Base-by-base conservation (phyloP, 345 rosid species). In the Raphanus sativus region DNA sequence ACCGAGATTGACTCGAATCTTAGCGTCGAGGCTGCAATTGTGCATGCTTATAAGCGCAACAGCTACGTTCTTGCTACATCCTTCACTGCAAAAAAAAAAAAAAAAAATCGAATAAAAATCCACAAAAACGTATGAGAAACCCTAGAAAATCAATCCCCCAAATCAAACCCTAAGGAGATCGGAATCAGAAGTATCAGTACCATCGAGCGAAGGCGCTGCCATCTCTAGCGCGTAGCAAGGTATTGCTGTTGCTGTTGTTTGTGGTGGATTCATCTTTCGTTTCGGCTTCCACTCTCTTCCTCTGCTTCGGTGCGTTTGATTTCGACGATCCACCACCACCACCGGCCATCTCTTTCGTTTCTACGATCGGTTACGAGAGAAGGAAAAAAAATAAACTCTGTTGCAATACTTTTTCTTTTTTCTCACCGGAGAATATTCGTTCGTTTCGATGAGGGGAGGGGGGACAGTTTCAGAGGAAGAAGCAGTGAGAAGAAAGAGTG, bases 151-250 rank as follows among this genome's bases (percentile, higher is more conserved):
- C 21, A 21, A 21, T 21, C 21, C 21, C 32, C 5, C 6, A 30
- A 69, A 68, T 40, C 62, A 16, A 73, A 66, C 24, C 68, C 77
- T 66, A 36, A 48, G 50, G 15, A 52, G 13, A 6, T 34, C 70
- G 52, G 63, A 69, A 62, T 11, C 4, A 0, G 21, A 10, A 11
- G 3, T 2, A 0, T 3, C 7, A 3, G 2, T 71, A 95, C 99
- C 99, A 95, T 70, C 81, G 76, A 69, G 90, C 81, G 42, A 95
- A 95, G 69, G 97, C 98, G 12, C 97, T 93, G 76, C 99, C 98
- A 58, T 87, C 92, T 80, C 68, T 91, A 66, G 86, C 96, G 3
- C 99, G 94, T 12, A 90, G 77, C 65, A 95, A 81, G 63, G 89
- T 80, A 10, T 81, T 45, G 58, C 80, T n/a, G 16, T 32, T 21